phyloP scores from a whole-genome alignment of 2,329 filamentous ascomycete species.

The Colletotrichum eleusines region DNA sequence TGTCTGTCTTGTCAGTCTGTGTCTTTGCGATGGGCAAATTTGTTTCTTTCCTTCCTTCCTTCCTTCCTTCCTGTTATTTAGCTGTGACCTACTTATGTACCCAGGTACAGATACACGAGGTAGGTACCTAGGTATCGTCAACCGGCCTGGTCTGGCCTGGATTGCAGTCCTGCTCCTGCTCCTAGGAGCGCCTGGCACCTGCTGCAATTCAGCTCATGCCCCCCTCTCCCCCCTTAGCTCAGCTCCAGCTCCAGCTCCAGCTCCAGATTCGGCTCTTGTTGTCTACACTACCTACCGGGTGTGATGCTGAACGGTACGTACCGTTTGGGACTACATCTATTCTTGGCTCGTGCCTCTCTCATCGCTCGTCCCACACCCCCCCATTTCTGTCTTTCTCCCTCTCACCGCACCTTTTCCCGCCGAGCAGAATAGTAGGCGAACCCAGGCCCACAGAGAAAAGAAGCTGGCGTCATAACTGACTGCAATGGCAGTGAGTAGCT shows the following conservation, averaged over 20 bases:
- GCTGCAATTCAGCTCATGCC: neutral
- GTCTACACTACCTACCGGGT: no score
- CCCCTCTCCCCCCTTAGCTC: neutral
- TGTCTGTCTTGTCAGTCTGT: no score
- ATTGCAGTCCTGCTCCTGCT: neutral
- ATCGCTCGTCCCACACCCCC: constrained; percentile 35
- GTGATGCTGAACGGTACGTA: neutral
- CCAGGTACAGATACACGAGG: no score
- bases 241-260: neutral
- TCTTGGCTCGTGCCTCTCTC: constrained; percentile 13
- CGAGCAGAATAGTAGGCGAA: constrained; percentile 19
- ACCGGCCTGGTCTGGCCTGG: neutral
- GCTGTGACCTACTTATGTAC: no score
- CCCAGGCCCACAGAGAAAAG: constrained; percentile 9
- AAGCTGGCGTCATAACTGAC: constrained; percentile 5
- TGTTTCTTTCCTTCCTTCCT: neutral
- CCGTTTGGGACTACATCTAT: neutral
- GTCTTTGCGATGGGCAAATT: neutral
- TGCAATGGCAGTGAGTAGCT: constrained; percentile 1
- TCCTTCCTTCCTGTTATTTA: no score
- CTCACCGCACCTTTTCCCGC: constrained; percentile 38
- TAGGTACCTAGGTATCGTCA: no score
- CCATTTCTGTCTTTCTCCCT: neutral
- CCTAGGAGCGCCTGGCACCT: no score
- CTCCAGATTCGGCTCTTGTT: neutral